Conservation (phyloP, 1,284 basidiomycete species). For the Sanghuangporus weigelae region DNA sequence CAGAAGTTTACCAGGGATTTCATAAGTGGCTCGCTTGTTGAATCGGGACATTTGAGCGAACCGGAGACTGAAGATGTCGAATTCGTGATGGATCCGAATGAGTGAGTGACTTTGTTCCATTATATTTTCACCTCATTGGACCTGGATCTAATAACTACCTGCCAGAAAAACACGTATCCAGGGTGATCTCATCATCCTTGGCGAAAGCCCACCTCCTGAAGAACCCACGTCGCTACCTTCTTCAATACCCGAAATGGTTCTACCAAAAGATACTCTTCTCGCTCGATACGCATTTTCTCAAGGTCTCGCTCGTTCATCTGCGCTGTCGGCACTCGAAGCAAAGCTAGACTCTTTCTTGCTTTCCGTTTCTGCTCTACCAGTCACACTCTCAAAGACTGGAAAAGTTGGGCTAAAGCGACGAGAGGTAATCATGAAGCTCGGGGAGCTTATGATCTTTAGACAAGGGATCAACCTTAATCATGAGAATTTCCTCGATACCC, state of each 20-base stretch:
- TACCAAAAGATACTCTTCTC: conserved; percentile 60
- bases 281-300: conserved; percentile 88
- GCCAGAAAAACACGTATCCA: conserved; percentile 76
- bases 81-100: conserved; percentile 82
- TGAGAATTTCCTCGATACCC: conserved; percentile 85
- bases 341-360: conserved; percentile 78
- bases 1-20: conserved; percentile 61
- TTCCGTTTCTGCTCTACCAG: conserved; percentile 74
- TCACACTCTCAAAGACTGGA: conserved; percentile 69
- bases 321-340: conserved; percentile 78
- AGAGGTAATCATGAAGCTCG: conserved; percentile 83
- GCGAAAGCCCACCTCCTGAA: conserved; percentile 50
- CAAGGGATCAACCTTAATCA: conserved; percentile 84
- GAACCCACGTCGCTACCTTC: conserved; percentile 41
- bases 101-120: conserved; percentile 43
- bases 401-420: conserved; percentile 75
- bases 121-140: background rate
- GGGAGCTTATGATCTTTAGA: conserved; percentile 81
- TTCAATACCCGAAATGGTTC: conserved; percentile 36
- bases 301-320: conserved; percentile 81
- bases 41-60: conserved; percentile 60
- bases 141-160: background rate
- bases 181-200: conserved; percentile 88
- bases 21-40: conserved; percentile 49
- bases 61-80: conserved; percentile 86